These are phyloP conservation scores for Gaultheria prostrata DNA, from an alignment of 148 eudicot species.

Conservation along the genomic window DNA sequence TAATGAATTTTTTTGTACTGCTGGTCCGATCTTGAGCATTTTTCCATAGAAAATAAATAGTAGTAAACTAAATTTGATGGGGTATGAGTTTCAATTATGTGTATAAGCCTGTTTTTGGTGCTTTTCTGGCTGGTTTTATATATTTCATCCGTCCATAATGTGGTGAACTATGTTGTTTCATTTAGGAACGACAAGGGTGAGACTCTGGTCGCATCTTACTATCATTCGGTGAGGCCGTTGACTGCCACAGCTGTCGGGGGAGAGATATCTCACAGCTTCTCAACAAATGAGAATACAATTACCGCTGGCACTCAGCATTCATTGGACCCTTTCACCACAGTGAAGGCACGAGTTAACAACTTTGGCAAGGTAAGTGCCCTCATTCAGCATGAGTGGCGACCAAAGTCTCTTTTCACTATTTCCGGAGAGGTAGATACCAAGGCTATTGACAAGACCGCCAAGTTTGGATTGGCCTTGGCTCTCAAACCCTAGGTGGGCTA, in stretches of 20 bases:
- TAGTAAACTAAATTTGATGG: not conserved
- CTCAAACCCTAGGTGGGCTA: constrained; percentile 57
- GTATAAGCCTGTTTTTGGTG: not conserved
- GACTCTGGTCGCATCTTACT: constrained; percentile 58
- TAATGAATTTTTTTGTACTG: not conserved
- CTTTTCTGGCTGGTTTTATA: not conserved
- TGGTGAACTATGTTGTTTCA: not conserved
- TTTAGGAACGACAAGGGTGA: constrained; percentile 85
- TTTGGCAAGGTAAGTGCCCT: constrained; percentile 69
- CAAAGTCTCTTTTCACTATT: constrained; percentile 67
- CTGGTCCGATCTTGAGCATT: not conserved
- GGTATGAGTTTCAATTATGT: no score
- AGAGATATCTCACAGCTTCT: constrained; percentile 70
- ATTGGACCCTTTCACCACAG: constrained; percentile 61
- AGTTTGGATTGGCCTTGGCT: constrained; percentile 74
- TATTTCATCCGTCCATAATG: not conserved
- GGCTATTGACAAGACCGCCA: constrained; percentile 68
- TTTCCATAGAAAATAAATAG: not conserved
- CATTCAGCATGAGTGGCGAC: constrained; percentile 80
- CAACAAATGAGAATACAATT: constrained; percentile 70
- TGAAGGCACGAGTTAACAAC: constrained; percentile 74
- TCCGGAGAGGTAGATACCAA: constrained; percentile 77
- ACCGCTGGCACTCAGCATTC: constrained; percentile 66
- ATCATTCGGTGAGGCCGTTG: constrained; percentile 51
- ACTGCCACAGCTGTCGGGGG: constrained; percentile 60